phyloP scores from a whole-genome alignment of 179 eudicot species.

The Amaranthus tricolor region DNA sequence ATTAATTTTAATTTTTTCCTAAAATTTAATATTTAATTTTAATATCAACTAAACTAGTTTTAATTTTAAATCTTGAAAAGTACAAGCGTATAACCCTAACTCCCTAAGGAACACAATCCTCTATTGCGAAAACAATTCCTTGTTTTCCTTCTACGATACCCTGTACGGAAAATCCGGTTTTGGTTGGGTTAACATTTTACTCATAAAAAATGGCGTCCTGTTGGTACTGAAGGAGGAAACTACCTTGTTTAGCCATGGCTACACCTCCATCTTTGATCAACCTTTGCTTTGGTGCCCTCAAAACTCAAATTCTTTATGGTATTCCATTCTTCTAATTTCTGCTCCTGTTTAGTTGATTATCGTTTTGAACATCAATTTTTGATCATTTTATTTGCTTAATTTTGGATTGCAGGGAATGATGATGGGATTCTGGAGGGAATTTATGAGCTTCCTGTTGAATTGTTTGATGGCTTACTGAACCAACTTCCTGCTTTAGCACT shows the following conservation, averaged over 20 bases:
- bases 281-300: slow-evolving; percentile 43
- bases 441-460: slow-evolving; percentile 60
- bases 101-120: too few species aligned
- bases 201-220: too few species aligned
- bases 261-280: slow-evolving; percentile 51
- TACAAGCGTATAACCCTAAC: too few species aligned
- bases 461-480: slow-evolving; percentile 64
- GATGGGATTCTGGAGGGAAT: slow-evolving; percentile 32
- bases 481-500: slow-evolving; percentile 69
- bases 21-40: too few species aligned
- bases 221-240: too few species aligned
- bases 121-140: too few species aligned
- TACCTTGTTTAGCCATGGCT: slow-evolving; percentile 31
- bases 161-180: too few species aligned
- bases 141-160: too few species aligned
- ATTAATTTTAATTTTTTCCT: too few species aligned
- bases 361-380: not conserved
- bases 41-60: too few species aligned
- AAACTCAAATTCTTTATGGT: slow-evolving; percentile 56
- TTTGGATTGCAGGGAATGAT: slow-evolving; percentile 42
- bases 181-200: too few species aligned
- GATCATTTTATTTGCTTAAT: not conserved
- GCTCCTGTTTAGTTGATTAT: not conserved
- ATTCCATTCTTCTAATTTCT: not conserved
- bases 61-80: too few species aligned